Evolutionary conservation across 2,329 filamentous ascomycete species (phyloP).

Genomic region (Cladosporium halotolerans): DNA sequence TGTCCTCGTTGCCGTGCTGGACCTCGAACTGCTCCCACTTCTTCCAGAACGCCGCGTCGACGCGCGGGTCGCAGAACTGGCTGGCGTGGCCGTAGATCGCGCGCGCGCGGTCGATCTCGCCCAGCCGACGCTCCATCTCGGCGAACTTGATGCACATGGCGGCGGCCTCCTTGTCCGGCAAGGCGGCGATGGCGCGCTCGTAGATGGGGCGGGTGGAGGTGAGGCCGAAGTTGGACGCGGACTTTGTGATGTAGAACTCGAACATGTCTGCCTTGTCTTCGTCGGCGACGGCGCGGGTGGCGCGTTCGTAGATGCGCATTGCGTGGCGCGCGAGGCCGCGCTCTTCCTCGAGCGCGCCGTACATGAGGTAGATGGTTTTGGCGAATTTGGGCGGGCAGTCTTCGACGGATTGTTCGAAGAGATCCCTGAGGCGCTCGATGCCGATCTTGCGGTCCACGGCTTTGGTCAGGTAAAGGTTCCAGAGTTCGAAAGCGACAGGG

Average conservation of each 20-base stretch:
- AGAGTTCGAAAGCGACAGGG: constrained; percentile 94
- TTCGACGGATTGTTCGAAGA: constrained; percentile 96
- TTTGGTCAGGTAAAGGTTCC: constrained; percentile 97
- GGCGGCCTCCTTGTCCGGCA: constrained; percentile 87
- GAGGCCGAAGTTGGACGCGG: constrained; percentile 93
- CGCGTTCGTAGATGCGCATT: constrained; percentile 98
- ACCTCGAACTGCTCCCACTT: constrained; percentile 98
- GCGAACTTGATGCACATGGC: constrained; percentile 99
- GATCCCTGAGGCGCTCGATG: constrained; percentile 85
- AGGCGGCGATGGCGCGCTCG: constrained; percentile 86
- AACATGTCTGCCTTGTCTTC: constrained; percentile 97
- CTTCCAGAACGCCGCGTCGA: constrained; percentile 83
- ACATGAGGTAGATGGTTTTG: constrained; percentile 95
- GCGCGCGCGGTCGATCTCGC: constrained; percentile 88
- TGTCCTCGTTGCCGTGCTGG: constrained; percentile 96
- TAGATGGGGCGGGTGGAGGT: constrained; percentile 94
- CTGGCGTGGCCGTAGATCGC: constrained; percentile 95
- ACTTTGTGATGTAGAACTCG: constrained; percentile 99
- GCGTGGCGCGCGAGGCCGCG: constrained; percentile 88
- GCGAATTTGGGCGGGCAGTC: constrained; percentile 93
- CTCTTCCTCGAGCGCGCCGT: constrained; percentile 94
- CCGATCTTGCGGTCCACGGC: constrained; percentile 93
- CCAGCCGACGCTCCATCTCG: constrained; percentile 86
- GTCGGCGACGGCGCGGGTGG: constrained; percentile 87
- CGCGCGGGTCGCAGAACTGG: constrained; percentile 94